phyloP scores from a whole-genome alignment of 345 rosid genomes.

The Eucalyptus erythrocorys region DNA sequence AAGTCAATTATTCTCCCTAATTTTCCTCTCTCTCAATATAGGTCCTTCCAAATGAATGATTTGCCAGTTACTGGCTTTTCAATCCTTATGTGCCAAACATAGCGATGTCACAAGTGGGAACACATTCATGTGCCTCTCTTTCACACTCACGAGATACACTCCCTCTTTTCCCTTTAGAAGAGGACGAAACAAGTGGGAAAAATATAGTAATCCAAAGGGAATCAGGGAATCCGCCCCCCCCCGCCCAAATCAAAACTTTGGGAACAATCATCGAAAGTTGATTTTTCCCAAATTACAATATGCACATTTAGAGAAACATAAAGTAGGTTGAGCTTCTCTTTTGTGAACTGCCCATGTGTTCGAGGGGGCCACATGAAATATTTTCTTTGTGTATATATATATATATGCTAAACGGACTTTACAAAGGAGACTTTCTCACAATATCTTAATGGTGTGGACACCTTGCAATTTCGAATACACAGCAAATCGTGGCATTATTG shows the following conservation, averaged over 20 bases:
- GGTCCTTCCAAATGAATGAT: not conserved
- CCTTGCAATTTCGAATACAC: conserved; percentile 25
- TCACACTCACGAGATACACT: not conserved
- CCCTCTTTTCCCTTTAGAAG: not conserved
- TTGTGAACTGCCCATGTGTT: conserved; percentile 41
- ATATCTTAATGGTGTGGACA: conserved; percentile 20
- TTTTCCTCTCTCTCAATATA: not conserved
- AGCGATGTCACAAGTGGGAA: not conserved
- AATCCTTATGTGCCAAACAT: not conserved
- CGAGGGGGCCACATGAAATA: conserved; percentile 25
- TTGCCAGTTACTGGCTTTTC: not conserved
- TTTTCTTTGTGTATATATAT: not conserved
- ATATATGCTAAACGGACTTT: conserved; percentile 6
- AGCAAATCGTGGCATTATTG: conserved; percentile 26
- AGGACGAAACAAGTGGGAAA: not conserved
- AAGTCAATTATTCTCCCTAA: not conserved
- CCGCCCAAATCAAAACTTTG: not conserved
- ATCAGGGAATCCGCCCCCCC: not conserved
- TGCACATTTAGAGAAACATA: not conserved
- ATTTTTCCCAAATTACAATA: not conserved
- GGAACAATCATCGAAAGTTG: not conserved
- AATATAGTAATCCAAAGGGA: not conserved
- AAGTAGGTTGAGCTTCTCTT: not conserved
- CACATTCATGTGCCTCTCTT: not conserved
- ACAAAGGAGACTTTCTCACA: conserved; percentile 23